Evolutionary conservation across 2,329 filamentous ascomycete species (phyloP).

Genomic region (Talaromyces sp.): DNA sequence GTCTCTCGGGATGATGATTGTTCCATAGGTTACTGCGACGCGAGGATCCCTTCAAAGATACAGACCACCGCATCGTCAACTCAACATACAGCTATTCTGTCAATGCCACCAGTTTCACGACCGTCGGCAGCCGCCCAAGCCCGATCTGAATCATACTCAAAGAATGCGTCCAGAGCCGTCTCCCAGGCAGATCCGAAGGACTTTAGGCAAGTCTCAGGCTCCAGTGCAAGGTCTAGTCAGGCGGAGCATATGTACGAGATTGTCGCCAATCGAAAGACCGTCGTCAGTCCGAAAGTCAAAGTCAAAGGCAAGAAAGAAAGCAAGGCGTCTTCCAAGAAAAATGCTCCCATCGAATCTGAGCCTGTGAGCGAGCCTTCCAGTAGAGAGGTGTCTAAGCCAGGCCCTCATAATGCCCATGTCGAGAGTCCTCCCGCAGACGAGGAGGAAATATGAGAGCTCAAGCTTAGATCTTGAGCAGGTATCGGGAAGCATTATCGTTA

Average conservation of each 20-base stretch:
- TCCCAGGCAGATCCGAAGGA: constrained; percentile 14
- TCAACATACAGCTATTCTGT: constrained; percentile 31
- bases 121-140: constrained; percentile 31
- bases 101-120: constrained; percentile 24
- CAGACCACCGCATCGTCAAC: constrained; percentile 29
- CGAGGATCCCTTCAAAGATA: constrained; percentile 36
- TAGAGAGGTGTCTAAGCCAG: constrained; percentile 22
- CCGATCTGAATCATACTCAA: constrained; percentile 28
- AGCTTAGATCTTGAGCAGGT: neutral
- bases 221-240: constrained; percentile 28
- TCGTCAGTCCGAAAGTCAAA: constrained; percentile 32
- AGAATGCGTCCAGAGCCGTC: constrained; percentile 16
- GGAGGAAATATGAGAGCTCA: neutral
- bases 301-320: constrained; percentile 36
- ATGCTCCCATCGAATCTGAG: constrained; percentile 25
- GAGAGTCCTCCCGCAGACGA: neutral
- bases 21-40: neutral
- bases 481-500: neutral
- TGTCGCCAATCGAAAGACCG: constrained; percentile 24
- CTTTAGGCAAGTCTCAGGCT: constrained; percentile 31
- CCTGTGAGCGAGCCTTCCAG: constrained; percentile 19
- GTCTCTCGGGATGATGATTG: constrained; percentile 37
- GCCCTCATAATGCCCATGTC: constrained; percentile 21
- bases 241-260: constrained; percentile 22
- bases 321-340: constrained; percentile 20